A percentile compares a stretch with the other conserved stretches of the same genome.
Evolutionary conservation across 768 basidiomycete species (phyloP).

Genomic region (Phlebiopsis gigantea): DNA sequence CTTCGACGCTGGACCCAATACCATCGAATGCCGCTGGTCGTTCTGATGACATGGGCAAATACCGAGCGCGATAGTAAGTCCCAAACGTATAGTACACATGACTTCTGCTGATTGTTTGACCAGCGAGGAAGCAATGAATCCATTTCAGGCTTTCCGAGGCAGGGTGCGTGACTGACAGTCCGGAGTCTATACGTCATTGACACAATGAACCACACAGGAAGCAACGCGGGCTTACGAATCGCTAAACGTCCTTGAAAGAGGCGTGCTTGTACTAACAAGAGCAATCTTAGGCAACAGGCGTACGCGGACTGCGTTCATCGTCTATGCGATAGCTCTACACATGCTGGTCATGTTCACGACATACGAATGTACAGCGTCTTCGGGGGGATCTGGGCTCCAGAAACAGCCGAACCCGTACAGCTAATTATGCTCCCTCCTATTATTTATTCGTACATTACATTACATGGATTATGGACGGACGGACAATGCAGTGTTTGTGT

Average conservation of each 20-base stretch:
- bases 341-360: conserved; percentile 74
- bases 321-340: conserved; percentile 80
- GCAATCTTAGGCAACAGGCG: conserved; percentile 85
- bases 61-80: conserved; percentile 69
- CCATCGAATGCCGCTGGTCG: conserved; percentile 39
- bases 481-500: not conserved
- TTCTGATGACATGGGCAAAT: conserved; percentile 79
- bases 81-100: not conserved
- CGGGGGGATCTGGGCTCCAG: conserved; percentile 39
- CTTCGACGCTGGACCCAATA: conserved; percentile 64
- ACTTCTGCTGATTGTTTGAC: not conserved
- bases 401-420: conserved; percentile 44
- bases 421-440: not conserved
- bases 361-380: conserved; percentile 63
- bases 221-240: conserved; percentile 90
- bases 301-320: conserved; percentile 83
- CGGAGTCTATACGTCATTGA: not conserved
- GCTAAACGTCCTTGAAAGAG: conserved; percentile 87
- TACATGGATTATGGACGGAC: conserved; percentile 5
- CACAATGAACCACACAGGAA: conserved; percentile 52
- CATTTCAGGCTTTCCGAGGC: conserved; percentile 95
- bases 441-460: conserved; percentile 8
- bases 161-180: conserved; percentile 53
- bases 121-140: conserved; percentile 91
- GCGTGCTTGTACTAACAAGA: conserved; percentile 79